These are phyloP conservation scores for Metarhizium brunneum DNA, from an alignment of 2,329 filamentous ascomycete genomes.

Conservation along the genomic window DNA sequence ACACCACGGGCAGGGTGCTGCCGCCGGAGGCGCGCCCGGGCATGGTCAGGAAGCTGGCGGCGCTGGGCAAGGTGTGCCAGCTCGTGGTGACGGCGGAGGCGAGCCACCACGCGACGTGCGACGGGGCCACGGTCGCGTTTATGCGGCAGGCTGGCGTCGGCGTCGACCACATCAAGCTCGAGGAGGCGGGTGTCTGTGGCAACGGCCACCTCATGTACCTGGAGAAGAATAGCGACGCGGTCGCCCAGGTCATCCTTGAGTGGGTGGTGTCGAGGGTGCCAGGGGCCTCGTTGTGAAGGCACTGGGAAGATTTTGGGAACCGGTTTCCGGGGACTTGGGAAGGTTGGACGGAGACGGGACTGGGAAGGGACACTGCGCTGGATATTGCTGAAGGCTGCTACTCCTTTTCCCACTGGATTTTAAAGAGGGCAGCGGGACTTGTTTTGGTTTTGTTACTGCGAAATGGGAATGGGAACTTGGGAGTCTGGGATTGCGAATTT, in stretches of 20 bases:
- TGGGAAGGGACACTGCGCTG: too few relatives aligned
- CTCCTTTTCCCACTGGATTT: too few relatives aligned
- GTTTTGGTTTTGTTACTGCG: too few relatives aligned
- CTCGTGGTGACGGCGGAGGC: slow-evolving; percentile 42
- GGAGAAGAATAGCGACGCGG: slow-evolving; percentile 38
- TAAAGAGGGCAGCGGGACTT: too few relatives aligned
- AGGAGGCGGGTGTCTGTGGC: slow-evolving; percentile 33
- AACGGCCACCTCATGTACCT: slow-evolving; percentile 49
- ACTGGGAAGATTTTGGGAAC: too few relatives aligned
- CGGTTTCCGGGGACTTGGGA: too few relatives aligned
- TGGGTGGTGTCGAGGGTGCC: not conserved
- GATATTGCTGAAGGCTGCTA: too few relatives aligned
- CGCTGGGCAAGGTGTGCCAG: slow-evolving; percentile 37
- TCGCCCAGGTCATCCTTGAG: slow-evolving; percentile 18
- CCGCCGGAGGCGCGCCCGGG: not conserved
- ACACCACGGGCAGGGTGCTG: not conserved
- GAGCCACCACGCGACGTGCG: slow-evolving; percentile 43
- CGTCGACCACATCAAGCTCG: slow-evolving; percentile 34
- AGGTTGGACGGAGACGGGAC: too few relatives aligned
- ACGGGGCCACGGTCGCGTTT: slow-evolving; percentile 44
- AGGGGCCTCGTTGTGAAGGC: too few relatives aligned
- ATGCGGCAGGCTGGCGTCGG: slow-evolving; percentile 41
- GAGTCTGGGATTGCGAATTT: too few relatives aligned
- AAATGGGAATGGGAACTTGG: too few relatives aligned
- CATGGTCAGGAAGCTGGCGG: slow-evolving; percentile 29